Conservation (phyloP, 2,329 filamentous ascomycete genomes). For the Fusarium caatingaense region DNA sequence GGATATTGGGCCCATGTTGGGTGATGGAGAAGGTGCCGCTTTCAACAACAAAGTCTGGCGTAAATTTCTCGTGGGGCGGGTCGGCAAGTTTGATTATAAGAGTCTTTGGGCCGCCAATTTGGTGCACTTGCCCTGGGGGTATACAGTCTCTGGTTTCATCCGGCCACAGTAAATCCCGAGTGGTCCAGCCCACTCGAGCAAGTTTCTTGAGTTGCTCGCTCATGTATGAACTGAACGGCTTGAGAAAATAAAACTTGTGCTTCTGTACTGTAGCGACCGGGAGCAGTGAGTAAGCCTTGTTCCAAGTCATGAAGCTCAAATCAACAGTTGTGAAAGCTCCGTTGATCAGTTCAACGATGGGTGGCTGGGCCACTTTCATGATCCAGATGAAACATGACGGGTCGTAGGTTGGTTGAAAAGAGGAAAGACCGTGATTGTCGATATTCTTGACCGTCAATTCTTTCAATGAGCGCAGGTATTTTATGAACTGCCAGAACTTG, state of each 20-base stretch:
- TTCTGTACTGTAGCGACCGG: neutral
- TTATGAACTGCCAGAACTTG: neutral
- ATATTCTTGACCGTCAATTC: too few relatives aligned
- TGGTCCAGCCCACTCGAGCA: neutral
- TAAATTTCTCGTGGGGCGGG: neutral
- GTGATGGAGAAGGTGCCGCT: neutral
- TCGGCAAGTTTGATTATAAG: neutral
- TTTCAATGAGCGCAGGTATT: neutral
- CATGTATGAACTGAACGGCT: too few relatives aligned
- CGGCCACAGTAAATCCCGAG: neutral
- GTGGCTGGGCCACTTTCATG: neutral
- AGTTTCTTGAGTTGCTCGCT: too few relatives aligned
- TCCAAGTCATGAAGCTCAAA: slow-evolving; percentile 3
- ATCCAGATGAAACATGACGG: neutral
- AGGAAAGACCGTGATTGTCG: too few relatives aligned
- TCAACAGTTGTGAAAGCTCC: neutral
- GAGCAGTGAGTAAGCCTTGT: slow-evolving; percentile 1
- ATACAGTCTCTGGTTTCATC: neutral
- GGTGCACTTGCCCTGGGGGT: neutral
- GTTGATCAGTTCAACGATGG: neutral
- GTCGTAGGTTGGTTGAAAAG: neutral
- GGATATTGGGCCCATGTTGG: neutral
- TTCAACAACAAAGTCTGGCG: neutral
- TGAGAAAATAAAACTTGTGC: neutral
- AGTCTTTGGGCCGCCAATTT: neutral